Percentiles rank a stretch among this genome's conserved stretches.
Evolutionary conservation across 2,329 filamentous ascomycete genomes (phyloP).

Genomic region (Magnaporthiopsis poae): DNA sequence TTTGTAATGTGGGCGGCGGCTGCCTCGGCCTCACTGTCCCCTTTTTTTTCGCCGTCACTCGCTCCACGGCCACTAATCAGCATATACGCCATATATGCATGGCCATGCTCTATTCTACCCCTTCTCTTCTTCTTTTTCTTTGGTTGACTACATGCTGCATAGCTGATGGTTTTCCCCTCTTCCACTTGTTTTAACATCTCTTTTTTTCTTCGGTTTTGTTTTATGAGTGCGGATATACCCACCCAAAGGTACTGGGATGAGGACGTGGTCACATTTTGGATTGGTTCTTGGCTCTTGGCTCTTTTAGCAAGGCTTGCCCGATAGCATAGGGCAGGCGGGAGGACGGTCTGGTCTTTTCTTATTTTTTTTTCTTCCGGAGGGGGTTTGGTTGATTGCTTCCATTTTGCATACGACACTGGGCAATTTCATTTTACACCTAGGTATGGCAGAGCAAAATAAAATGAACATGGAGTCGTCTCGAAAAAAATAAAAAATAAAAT

Average conservation of each 20-base stretch:
- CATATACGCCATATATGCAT: not conserved
- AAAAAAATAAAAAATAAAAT: not conserved
- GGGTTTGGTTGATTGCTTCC: not conserved
- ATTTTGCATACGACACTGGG: not conserved
- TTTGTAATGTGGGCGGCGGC: not conserved
- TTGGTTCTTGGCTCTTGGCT: not conserved
- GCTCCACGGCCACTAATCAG: not conserved
- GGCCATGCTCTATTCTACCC: not conserved
- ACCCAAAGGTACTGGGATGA: not conserved
- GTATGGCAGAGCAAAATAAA: not conserved
- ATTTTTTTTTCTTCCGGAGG: not conserved
- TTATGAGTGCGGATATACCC: constrained; percentile 3
- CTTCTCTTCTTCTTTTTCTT: constrained; percentile 1
- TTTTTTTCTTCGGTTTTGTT: constrained; percentile 1
- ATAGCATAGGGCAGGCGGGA: not conserved
- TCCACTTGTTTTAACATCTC: not conserved
- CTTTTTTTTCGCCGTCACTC: not conserved
- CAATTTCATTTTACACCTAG: not conserved
- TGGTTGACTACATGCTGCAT: not conserved
- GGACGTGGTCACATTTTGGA: not conserved
- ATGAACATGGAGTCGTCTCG: not conserved
- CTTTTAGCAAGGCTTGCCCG: not conserved
- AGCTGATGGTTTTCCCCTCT: not conserved
- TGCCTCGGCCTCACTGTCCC: not conserved
- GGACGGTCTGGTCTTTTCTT: not conserved